Base-by-base conservation (phyloP, 2,329 filamentous ascomycete species). In the Colletotrichum lupini region DNA sequence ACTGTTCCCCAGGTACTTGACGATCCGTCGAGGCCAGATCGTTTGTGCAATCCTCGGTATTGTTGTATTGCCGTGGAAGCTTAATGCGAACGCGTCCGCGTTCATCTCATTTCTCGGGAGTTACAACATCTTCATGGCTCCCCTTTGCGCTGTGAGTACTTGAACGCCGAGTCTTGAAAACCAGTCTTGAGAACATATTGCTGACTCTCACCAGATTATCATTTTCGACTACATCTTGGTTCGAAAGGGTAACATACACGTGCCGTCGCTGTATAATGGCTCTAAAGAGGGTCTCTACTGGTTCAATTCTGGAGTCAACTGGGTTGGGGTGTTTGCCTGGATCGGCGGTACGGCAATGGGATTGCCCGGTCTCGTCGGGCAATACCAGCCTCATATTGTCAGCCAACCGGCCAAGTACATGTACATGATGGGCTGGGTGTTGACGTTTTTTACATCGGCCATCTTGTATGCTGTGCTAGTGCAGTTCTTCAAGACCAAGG, bases 201-300 rank as follows among this genome's bases (percentile, higher is more conserved):
- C 67, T 70, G 14, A 72, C 58, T 6, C 35, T 9, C 19, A 19
- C 0, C 9, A 74, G 72, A 72, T 81, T 14, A 82, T 83, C 73
- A 76, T 83, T 7, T 77, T 80, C 26, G 82, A 84, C 72, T 84
- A 83, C 72, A 77, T 77, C 58, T 46, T 81, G 56, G 77, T 80
- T 0, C 77, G 80, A 30, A 78, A 71, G 11, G 81, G 82, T 14
- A 82, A 82, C 65, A 65, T 83, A 5, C 75, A 81, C 55, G 75
- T 82, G 1, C 77, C 78, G 0, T 80, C 80, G 4, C 74, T 81
- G 53, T 83, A 80, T 72, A 75, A 77, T 28, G 77, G 78, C 12
- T 77, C 75, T 22, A 76, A 76, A 9, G 55, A 61, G 1, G 78
- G 78, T 2, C 76, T 79, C 1, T 83, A 83, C 73, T 81, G 78